Evolutionary conservation across 768 basidiomycete genomes (phyloP), one percentile per base, ranked within the genome.

Genomic region (Coprinopsis cinerea): DNA sequence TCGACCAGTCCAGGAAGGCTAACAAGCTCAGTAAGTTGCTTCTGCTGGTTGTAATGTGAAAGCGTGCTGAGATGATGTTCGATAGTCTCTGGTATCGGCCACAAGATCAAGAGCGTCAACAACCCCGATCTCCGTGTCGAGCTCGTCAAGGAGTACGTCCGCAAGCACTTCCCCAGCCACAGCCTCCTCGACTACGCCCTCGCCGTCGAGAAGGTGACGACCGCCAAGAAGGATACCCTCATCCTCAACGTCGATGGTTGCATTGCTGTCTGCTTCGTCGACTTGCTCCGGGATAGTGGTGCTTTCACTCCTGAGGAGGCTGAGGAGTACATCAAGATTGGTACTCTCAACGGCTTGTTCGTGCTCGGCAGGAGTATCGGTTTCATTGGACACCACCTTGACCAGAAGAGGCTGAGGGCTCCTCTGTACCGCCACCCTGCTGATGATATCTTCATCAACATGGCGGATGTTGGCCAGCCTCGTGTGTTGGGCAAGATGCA

Each of bases 41-140:
- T 50, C 18, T 15, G 3, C 25, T 35, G 7, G 14, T 23, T 53
- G 48, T 51, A 25, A 30, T 35, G 24, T 47, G 5, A 36, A 43
- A 4, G 17, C 7, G 50, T 15, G 35, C 40, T 52, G 25, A 49
- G 39, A 2, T 56, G 25, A 1, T 36, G 7, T 23, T 32, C 42
- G 47, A 28, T 55, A 88, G 88, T 97, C 76, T 88, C 85, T 57
- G 95, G 95, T 76, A 99, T 99, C 57, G 95, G 95, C 40, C 95
- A 99, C 84, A 98, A 98, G 82, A 96, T 99, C 78, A 99, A 99
- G 83, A 92, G 87, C 57, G 89, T 92, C 56, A 93, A 91, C 71
- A 94, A 94, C 81, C 92, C 91, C 42, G 91, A 93, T 76, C 76
- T 91, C 40, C 88, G 89, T 64, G 89, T 92, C 53, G 87, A 91